Evolutionary conservation across 306 rosid species (phyloP), one percentile per base, ranked within the genome.

Genomic region (Lotus japonicus): DNA sequence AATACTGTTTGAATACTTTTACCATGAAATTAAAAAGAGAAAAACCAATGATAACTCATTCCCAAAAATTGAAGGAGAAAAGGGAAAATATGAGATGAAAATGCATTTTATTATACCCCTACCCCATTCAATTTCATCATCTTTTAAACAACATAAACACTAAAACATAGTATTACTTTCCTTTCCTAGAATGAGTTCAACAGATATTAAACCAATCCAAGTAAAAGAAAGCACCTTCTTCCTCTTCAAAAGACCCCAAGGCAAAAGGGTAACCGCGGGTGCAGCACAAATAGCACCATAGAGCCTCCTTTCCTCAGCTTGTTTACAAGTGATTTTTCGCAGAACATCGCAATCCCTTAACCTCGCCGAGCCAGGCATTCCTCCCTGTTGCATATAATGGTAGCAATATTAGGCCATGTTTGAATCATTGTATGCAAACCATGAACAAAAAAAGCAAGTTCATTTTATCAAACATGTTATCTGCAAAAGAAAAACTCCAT

Each of bases 211-310:
- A 23, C 70, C 9, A 28, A 28, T 5, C n/a, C 62, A 81, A 74
- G 56, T 64, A 31, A 44, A 44, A 60, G 11, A 76, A 64, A 19
- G 57, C 46, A 92, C 98, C 97, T 82, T 87, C 56, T 87, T 94
- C 82, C 16, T 90, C 44, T 73, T 90, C 42, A 88, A 57, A 58
- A 94, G 97, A 69, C 97, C 98, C 98, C 98, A 94, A 3, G 98
- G 98, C 78, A 90, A 81, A 58, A 94, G 98, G 0, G 98, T 82
- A 26, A 94, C 88, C 6, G 97, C 98, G 2, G 98, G 98, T 68
- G 98, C 97, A 73, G 97, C 94, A 83, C 91, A 88, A 60, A 90
- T 94, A 50, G 98, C 98, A 76, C 97, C 98, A 46, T 80, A 90
- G 7, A 94, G 87, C 85, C 96, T 83, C 66, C 82, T 90, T 70